Conservation (phyloP, 805 yeast species). For the Lipomyces yamanashiensis region DNA sequence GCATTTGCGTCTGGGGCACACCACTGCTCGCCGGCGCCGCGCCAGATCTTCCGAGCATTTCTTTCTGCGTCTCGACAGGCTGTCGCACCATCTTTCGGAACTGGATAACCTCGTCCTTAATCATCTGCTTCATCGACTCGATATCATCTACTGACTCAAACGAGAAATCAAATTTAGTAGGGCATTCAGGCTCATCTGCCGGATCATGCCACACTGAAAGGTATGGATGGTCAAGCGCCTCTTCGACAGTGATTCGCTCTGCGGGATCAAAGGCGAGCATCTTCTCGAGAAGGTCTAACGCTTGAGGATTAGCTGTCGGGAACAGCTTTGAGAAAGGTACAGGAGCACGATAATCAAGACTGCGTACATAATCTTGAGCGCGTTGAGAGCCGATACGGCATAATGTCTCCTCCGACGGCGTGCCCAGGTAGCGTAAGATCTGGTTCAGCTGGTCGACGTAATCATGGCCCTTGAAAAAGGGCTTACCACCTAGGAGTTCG, state of each 20-base stretch:
- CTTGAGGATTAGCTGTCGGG: conserved; percentile 83
- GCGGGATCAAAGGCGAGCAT: conserved; percentile 88
- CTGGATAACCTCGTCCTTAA: conserved; percentile 74
- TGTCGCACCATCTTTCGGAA: conserved; percentile 82
- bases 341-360: conserved; percentile 80
- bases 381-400: conserved; percentile 78
- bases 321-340: conserved; percentile 72
- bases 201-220: conserved; percentile 91
- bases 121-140: conserved; percentile 73
- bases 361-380: conserved; percentile 85
- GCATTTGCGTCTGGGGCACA: conserved; percentile 12
- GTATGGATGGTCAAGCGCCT: conserved; percentile 89
- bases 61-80: conserved; percentile 63
- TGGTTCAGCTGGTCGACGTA: conserved; percentile 93
- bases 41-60: conserved; percentile 46
- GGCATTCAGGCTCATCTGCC: conserved; percentile 79
- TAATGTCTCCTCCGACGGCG: conserved; percentile 77
- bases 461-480: conserved; percentile 93
- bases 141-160: conserved; percentile 86
- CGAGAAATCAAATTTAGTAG: conserved; percentile 79
- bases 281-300: conserved; percentile 75
- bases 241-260: conserved; percentile 81
- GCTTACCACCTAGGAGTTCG: conserved; percentile 86
- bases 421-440: conserved; percentile 85
- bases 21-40: conserved; percentile 19